Evolutionary conservation across 2,329 filamentous ascomycete species (phyloP).

Genomic region (Phialocephala sp.): DNA sequence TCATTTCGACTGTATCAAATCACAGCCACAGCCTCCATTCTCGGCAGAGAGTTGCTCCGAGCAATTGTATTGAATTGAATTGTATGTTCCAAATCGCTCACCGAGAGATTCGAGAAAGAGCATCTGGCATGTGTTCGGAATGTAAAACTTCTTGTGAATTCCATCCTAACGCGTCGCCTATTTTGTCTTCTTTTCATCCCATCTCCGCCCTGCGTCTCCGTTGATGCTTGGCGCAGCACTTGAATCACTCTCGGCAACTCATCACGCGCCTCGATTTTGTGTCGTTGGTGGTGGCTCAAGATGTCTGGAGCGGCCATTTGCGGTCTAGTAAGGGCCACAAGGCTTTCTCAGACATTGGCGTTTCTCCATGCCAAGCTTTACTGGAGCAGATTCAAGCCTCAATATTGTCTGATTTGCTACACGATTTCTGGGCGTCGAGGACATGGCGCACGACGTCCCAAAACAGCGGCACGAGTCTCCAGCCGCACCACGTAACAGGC

Average conservation of each 20-base stretch:
- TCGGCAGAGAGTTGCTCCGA: not conserved
- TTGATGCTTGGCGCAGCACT: not conserved
- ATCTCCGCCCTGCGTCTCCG: not conserved
- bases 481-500: not conserved
- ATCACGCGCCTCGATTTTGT: not conserved
- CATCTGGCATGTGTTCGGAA: not conserved
- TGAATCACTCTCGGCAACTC: not conserved
- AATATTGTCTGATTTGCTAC: not conserved
- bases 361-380: not conserved
- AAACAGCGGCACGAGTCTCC: not conserved
- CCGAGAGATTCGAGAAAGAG: not conserved
- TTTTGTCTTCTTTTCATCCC: not conserved
- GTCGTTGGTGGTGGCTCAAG: not conserved
- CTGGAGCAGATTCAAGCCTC: not conserved
- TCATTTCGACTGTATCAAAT: not conserved
- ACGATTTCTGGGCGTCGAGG: not conserved
- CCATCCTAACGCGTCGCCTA: not conserved
- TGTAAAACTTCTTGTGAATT: not conserved
- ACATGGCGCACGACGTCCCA: not conserved
- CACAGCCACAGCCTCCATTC: not conserved
- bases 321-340: not conserved
- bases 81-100: not conserved
- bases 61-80: not conserved
- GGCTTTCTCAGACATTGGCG: not conserved
- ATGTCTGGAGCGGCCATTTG: not conserved